A percentile compares a stretch with the other conserved stretches of the same genome.
Conservation (phyloP, 306 rosid genomes). For the Sesbania bispinosa region DNA sequence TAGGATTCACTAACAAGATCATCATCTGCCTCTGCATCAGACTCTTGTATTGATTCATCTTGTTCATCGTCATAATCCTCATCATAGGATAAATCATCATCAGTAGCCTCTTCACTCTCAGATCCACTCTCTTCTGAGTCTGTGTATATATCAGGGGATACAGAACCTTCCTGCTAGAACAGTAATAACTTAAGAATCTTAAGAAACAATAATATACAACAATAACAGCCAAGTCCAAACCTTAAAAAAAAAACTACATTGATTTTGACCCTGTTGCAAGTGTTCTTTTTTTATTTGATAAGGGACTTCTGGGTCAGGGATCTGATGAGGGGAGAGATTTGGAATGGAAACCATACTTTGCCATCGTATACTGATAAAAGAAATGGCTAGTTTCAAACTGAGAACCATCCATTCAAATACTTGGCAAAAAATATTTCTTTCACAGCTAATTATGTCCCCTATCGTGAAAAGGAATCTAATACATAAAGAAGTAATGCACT, state of each 20-base stretch:
- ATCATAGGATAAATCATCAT: slow-evolving; percentile 71
- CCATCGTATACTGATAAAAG: not conserved
- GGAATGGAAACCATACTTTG: not conserved
- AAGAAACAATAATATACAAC: slow-evolving; percentile 6
- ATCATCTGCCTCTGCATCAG: slow-evolving; percentile 57
- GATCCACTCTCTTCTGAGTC: slow-evolving; percentile 78
- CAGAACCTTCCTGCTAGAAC: slow-evolving; percentile 72
- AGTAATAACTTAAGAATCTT: slow-evolving; percentile 36
- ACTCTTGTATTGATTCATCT: slow-evolving; percentile 52
- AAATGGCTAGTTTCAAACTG: not conserved
- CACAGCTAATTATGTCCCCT: not conserved
- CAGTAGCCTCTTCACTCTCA: slow-evolving; percentile 75
- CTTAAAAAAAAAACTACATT: not conserved
- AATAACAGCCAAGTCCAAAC: not conserved
- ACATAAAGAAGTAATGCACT: slow-evolving; percentile 1
- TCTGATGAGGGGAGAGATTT: not conserved
- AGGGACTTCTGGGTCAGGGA: not conserved
- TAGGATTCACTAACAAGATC: slow-evolving; percentile 48
- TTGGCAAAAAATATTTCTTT: not conserved
- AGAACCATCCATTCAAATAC: not conserved
- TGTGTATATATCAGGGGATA: slow-evolving; percentile 64
- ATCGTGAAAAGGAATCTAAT: slow-evolving; percentile 9
- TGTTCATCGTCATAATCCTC: slow-evolving; percentile 61
- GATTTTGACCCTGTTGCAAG: not conserved
- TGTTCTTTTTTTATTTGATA: not conserved